These are phyloP conservation scores for Blastocystis sp. DNA, from an alignment of 352 stramenopile species.

Conservation along the genomic window DNA sequence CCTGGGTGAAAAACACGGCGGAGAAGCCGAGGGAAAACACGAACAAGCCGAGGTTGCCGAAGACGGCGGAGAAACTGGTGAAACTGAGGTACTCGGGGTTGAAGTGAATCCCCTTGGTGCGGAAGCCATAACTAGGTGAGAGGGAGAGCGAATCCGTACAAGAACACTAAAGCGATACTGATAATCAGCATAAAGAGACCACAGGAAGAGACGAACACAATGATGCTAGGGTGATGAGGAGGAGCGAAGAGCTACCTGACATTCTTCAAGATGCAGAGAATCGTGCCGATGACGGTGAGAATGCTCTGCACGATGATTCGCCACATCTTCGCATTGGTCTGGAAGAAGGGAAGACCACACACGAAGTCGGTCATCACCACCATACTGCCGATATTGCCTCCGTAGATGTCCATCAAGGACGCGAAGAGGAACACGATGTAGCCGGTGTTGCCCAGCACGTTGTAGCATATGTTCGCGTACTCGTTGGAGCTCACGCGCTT, in stretches of 20 bases:
- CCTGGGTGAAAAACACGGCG: neutral
- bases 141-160: slow-evolving; percentile 20
- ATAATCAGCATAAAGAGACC: slow-evolving; percentile 42
- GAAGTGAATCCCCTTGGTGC: neutral
- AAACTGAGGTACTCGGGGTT: neutral
- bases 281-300: slow-evolving; percentile 8
- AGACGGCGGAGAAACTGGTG: neutral
- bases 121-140: neutral
- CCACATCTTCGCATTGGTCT: neutral
- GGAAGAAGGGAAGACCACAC: slow-evolving; percentile 17
- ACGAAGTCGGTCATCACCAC: slow-evolving; percentile 68
- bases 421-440: slow-evolving; percentile 60
- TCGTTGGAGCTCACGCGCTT: neutral
- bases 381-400: slow-evolving; percentile 41
- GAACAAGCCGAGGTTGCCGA: neutral
- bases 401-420: slow-evolving; percentile 40
- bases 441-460: slow-evolving; percentile 11
- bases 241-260: neutral
- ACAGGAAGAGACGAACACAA: slow-evolving; percentile 63
- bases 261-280: slow-evolving; percentile 47
- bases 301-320: slow-evolving; percentile 2
- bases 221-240: neutral
- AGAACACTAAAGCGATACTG: slow-evolving; percentile 41
- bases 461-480: slow-evolving; percentile 34
- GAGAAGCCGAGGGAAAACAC: neutral